Evolutionary conservation across 2,329 filamentous ascomycete species (phyloP).

Genomic region (Thielaviopsis musarum): DNA sequence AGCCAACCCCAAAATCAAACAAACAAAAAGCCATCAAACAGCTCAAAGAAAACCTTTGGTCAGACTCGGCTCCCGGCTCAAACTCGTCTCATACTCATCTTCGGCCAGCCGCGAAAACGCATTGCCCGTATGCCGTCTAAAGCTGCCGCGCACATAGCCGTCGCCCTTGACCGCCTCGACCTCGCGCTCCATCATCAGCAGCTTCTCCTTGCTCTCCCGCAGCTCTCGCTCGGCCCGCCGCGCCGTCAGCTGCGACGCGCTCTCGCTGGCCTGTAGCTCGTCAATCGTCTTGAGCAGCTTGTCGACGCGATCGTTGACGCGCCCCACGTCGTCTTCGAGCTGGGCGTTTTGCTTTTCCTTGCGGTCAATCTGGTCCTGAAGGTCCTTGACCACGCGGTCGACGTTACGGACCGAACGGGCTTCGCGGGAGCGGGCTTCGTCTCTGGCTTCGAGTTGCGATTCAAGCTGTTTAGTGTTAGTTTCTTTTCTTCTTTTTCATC

Average conservation of each 20-base stretch:
- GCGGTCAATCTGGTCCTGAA: slow-evolving; percentile 81
- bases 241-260: slow-evolving; percentile 59
- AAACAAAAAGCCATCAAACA: not conserved
- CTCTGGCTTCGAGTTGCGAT: slow-evolving; percentile 66
- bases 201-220: slow-evolving; percentile 73
- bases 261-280: slow-evolving; percentile 80
- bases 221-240: slow-evolving; percentile 81
- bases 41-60: slow-evolving; percentile 60
- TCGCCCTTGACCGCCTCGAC: slow-evolving; percentile 54
- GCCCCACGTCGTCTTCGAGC: slow-evolving; percentile 65
- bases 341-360: slow-evolving; percentile 76
- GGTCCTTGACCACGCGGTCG: slow-evolving; percentile 83
- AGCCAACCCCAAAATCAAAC: not conserved
- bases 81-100: slow-evolving; percentile 36
- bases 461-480: slow-evolving; percentile 50
- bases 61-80: slow-evolving; percentile 47
- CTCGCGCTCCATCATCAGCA: slow-evolving; percentile 68
- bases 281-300: slow-evolving; percentile 83
- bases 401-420: slow-evolving; percentile 82
- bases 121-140: slow-evolving; percentile 23
- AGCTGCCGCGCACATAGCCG: slow-evolving; percentile 28
- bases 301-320: slow-evolving; percentile 79
- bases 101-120: slow-evolving; percentile 21
- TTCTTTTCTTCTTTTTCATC: not conserved
- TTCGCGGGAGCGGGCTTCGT: slow-evolving; percentile 60